A percentile compares a stretch with the other conserved stretches of the same genome.
Conservation (phyloP, 129 eudicot genomes). For the Tagetes erecta region DNA sequence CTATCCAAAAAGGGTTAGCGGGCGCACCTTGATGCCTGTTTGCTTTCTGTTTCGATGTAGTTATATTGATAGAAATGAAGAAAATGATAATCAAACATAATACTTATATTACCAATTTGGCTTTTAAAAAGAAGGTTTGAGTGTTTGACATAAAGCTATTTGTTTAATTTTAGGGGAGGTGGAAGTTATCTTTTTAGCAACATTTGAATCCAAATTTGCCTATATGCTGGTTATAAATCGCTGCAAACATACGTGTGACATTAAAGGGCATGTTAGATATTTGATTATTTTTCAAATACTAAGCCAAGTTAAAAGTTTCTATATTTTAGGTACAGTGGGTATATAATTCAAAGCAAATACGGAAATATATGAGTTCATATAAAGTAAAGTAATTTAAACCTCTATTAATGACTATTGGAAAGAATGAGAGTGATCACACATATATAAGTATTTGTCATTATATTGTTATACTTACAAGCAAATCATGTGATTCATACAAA, state of each 20-base stretch:
- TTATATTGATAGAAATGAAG: no score
- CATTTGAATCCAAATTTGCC: neutral
- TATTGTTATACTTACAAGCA: neutral
- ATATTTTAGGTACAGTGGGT: neutral
- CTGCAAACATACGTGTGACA: neutral
- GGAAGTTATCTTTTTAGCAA: neutral
- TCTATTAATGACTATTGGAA: neutral
- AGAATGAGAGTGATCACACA: neutral
- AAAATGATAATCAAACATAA: no score
- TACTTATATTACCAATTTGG: neutral
- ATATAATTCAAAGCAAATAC: neutral
- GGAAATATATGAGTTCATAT: neutral
- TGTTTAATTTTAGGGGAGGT: neutral
- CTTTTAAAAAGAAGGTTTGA: neutral
- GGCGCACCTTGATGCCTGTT: no score
- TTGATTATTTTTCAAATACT: neutral
- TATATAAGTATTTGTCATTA: neutral
- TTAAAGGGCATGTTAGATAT: slow-evolving; percentile 1
- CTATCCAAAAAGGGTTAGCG: no score
- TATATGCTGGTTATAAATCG: neutral
- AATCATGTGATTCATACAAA: slow-evolving; percentile 12
- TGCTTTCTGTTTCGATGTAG: no score
- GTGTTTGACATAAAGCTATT: neutral
- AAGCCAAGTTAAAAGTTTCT: neutral
- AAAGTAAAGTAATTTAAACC: neutral